Conservation (phyloP, 768 basidiomycete species). For the Lactifluus pinguis region DNA sequence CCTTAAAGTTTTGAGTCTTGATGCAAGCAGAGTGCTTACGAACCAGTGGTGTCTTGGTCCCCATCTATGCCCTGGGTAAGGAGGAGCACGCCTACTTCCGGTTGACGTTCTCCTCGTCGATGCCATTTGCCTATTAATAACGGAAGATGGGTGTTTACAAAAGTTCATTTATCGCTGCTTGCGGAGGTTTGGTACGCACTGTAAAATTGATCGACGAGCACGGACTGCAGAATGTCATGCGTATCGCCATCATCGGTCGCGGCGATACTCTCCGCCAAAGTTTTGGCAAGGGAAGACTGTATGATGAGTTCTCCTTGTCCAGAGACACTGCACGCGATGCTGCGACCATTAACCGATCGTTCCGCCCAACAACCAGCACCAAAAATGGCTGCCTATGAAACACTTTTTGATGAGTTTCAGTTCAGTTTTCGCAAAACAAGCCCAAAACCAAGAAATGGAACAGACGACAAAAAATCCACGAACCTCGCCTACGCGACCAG, state of each 20-base stretch:
- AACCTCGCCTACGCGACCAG: constrained; percentile 74
- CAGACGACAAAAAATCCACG: neutral
- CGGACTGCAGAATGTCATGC: constrained; percentile 42
- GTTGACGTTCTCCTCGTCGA: constrained; percentile 33
- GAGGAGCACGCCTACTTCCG: constrained; percentile 55
- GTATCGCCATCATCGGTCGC: constrained; percentile 42
- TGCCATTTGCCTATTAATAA: constrained; percentile 28
- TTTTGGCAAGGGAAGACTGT: constrained; percentile 44
- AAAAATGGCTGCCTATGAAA: constrained; percentile 50
- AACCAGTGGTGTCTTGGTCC: constrained; percentile 9
- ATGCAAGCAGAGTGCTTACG: neutral
- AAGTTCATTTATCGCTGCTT: neutral
- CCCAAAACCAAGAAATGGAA: neutral
- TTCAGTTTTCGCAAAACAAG: no score
- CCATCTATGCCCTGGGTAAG: constrained; percentile 40
- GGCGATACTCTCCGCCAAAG: constrained; percentile 37
- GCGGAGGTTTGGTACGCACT: constrained; percentile 29
- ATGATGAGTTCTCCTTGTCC: constrained; percentile 70
- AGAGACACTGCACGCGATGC: constrained; percentile 60
- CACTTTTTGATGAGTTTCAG: neutral
- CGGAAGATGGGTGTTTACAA: neutral
- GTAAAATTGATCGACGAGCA: constrained; percentile 42
- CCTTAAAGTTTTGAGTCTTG: neutral
- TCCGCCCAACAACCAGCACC: constrained; percentile 76
- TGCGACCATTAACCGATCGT: constrained; percentile 23